Evolutionary conservation across 192 early-diverging fungal genomes (phyloP).

Genomic region (Coemansia sp.): DNA sequence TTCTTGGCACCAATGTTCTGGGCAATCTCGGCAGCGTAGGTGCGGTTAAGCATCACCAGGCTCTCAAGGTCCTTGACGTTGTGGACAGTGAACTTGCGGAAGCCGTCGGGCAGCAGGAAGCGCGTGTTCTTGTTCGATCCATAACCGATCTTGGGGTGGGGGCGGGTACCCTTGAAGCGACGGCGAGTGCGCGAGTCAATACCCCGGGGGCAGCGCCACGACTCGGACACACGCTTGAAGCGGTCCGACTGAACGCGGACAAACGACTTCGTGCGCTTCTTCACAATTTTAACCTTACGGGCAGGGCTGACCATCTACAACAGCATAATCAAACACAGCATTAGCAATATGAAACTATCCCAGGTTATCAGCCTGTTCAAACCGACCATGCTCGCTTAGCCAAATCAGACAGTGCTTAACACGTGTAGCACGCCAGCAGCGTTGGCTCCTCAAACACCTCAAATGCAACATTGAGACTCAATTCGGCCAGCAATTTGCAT

Average conservation of each 20-base stretch:
- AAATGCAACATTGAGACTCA: not conserved
- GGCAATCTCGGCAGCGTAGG: conserved; percentile 98
- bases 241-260: conserved; percentile 98
- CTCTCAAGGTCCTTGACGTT: conserved; percentile 92
- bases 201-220: conserved; percentile 99
- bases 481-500: not conserved
- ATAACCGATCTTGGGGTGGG: conserved; percentile 99
- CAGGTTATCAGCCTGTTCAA: not conserved
- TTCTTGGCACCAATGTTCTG: conserved; percentile 96
- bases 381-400: no score
- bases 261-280: conserved; percentile 99
- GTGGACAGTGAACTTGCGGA: conserved; percentile 97
- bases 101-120: conserved; percentile 95
- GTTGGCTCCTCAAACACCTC: no score
- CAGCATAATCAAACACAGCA: not conserved
- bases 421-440: no score
- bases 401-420: no score
- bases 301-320: conserved; percentile 89
- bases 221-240: conserved; percentile 91
- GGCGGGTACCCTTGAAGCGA: conserved; percentile 95
- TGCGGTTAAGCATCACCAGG: conserved; percentile 99
- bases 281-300: conserved; percentile 94
- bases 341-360: not conserved
- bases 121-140: conserved; percentile 96
- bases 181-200: conserved; percentile 98